Evolutionary conservation across 305 asterid species (phyloP), one percentile per base, ranked within the genome.

Genomic region (Rubia tinctorum): DNA sequence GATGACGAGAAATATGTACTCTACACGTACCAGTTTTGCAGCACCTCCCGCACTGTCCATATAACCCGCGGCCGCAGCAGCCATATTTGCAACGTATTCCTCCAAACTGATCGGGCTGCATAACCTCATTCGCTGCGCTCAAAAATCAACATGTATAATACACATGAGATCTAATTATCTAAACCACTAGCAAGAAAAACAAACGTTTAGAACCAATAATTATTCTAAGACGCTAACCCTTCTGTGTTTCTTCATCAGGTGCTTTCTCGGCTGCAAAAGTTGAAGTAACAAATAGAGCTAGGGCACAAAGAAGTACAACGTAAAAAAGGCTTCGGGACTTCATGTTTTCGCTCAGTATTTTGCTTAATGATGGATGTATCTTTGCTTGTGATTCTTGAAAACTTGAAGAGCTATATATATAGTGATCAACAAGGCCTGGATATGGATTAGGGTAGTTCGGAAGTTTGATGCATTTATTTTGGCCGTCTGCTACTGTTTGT

Each of bases 21-120:
- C n/a, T n/a, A n/a, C n/a, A 55, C 10, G 5, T 55, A 55, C 76
- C 76, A 25, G 51, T 18, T 45, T 2, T 30, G 76, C 76, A 72
- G 55, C 76, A 72, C 11, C 63, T 44, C 4, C 18, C 40, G 20
- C 76, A 72, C 34, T 60, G 37, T 17, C 76, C 76, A 47, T 12
- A 62, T 0, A 0, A 12, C 1, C 45, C 45, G 25, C 15, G 5
- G n/a, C 69, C 63, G 40, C 76, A 72, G 39, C 76, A 72, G 0
- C 76, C 76, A 27, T 27, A 72, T 30, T 30, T 61, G 66, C 76
- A 72, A 17, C 69, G 47, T 44, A 17, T n/a, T 55, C 75, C 58
- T 59, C 75, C 75, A n/a, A 7, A 18, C 20, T n/a, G 45, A 10
- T 73, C 63, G 3, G 70, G 76, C 63, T 47, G 51, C 49, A 62